A percentile compares a stretch with the other conserved stretches of the same genome.
Conservation (phyloP, 257 asterid genomes). For the Buddleja alternifolia region DNA sequence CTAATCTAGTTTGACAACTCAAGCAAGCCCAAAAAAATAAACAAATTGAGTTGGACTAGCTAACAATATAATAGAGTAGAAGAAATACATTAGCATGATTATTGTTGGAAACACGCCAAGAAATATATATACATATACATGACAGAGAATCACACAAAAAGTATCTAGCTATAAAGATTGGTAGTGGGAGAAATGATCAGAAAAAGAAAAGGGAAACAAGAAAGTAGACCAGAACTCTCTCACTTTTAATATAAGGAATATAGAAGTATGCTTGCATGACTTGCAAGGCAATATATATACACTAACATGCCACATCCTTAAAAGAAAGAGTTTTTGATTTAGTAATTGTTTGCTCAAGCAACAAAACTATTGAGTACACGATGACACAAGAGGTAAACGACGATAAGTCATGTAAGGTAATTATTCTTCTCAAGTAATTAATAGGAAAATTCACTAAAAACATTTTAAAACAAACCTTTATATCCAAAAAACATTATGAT, state of each 20-base stretch:
- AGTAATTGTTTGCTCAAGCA: slow-evolving; percentile 16
- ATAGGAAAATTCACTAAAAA: no score
- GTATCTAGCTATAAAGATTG: not conserved
- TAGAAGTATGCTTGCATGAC: slow-evolving; percentile 33
- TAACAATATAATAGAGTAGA: not conserved
- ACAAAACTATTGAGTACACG: no score
- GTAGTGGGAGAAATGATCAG: not conserved
- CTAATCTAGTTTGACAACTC: not conserved
- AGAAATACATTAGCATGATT: not conserved
- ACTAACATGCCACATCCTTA: not conserved
- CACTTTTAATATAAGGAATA: slow-evolving; percentile 29
- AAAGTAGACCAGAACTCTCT: not conserved
- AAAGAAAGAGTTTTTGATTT: not conserved
- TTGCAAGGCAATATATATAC: slow-evolving; percentile 38
- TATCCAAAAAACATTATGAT: no score
- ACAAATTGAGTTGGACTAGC: no score
- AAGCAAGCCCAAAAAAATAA: not conserved
- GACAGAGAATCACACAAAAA: not conserved
- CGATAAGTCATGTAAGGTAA: no score
- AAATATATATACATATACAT: not conserved
- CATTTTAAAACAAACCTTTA: no score
- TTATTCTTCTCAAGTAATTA: no score
- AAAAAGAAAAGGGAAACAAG: not conserved
- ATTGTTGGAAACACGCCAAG: slow-evolving; percentile 36
- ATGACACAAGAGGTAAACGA: no score